Base-by-base conservation (phyloP, 2,329 filamentous ascomycete species). In the Xylariaceae sp. region DNA sequence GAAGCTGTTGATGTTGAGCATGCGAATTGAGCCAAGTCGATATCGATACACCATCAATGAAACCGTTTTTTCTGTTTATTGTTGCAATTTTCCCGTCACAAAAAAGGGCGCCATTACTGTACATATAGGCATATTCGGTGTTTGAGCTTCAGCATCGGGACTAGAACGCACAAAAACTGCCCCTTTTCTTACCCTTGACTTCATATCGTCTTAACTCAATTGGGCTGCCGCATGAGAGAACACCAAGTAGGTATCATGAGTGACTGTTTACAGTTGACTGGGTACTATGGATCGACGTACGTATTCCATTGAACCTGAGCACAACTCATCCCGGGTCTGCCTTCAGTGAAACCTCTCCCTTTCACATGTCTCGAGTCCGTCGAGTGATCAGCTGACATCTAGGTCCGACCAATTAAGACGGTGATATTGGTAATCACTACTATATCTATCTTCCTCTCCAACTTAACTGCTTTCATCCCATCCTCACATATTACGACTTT, bases 11-110 rank as follows among this genome's bases (percentile, higher is more conserved):
- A 41, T 9, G 11, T 10, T 13, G 37, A 41, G 37, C 11, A 9
- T 13, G 45, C 10, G n/a, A 50, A 15, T 35, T 30, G 35, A 54
- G 9, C 41, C 18, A n/a, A 47, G 41, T 11, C 13, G 51, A 57
- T 39, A 13, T 6, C 55, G 48, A 53, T 47, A 58, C 56, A 55
- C 30, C 44, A 51, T 48, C 57, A 56, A 59, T 44, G 55, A 50
- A 41, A 9, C 54, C 58, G 61, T 66, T 61, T 65, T 30, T 30
- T 30, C 23, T 63, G 63, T 67, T 69, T 68, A 64, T 66, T 60
- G 30, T 69, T 69, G 66, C 61, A 23, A 30, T 30, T 30, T 30
- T 30, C 23, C 23, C 23, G 23, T 30, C 23, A 4, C 23, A 30
- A 30, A 30, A 30, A 30, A 30, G 23, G 57, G 60, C 53, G 54